phyloP scores from a whole-genome alignment of 345 rosid species.

The Brassica carinata region DNA sequence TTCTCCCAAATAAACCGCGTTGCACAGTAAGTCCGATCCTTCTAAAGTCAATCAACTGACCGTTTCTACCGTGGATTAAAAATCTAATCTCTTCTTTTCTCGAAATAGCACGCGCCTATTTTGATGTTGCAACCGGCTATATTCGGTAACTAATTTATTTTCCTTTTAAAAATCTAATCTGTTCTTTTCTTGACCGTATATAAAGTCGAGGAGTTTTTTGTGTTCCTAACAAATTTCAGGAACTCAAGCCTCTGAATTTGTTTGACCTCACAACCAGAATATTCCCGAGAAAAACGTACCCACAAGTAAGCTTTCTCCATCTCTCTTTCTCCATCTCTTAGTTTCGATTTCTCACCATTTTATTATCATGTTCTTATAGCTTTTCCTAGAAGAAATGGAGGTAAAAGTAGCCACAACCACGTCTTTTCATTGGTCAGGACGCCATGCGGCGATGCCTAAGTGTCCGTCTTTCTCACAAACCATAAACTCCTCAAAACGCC shows the following conservation, averaged over 20 bases:
- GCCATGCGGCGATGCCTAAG: conserved; percentile 20
- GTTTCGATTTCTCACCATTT: not conserved
- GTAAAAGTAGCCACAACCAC: conserved; percentile 37
- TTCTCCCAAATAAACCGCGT: conserved; percentile 2
- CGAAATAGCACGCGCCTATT: conserved; percentile 6
- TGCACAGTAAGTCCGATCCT: conserved; percentile 9
- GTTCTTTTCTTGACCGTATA: not conserved
- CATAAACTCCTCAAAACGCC: conserved; percentile 34
- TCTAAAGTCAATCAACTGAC: conserved; percentile 6
- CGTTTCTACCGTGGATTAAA: conserved; percentile 5
- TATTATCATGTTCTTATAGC: not conserved
- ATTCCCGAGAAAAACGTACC: no score
- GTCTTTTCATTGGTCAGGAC: conserved; percentile 40
- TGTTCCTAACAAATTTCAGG: conserved; percentile 27
- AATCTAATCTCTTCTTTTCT: not conserved
- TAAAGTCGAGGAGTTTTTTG: not conserved
- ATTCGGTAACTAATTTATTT: conserved; percentile 11
- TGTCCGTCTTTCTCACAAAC: conserved; percentile 30
- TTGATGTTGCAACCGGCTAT: conserved; percentile 15
- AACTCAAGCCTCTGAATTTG: conserved; percentile 29
- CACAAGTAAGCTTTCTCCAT: no score
- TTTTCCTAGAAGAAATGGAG: conserved; percentile 26
- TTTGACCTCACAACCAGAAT: not conserved
- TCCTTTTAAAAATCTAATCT: not conserved
- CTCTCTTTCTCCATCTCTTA: not conserved